Evolutionary conservation across 192 early-diverging fungal genomes (phyloP), one percentile per base, ranked within the genome.

Genomic region (Umbelopsis ramanniana): DNA sequence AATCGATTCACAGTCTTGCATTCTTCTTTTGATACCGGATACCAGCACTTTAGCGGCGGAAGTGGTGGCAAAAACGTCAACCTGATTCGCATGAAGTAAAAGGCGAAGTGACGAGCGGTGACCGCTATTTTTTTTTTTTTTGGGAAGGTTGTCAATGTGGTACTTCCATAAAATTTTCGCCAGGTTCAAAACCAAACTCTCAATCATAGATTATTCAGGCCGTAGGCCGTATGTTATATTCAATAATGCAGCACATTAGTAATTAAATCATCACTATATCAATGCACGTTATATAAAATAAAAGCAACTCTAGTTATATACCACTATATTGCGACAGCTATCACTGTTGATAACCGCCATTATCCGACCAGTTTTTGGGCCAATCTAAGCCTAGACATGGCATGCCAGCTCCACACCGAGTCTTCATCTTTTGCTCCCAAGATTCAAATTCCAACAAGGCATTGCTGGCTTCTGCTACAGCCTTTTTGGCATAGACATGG

Each of bases 341-440:
- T 43, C 40, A 43, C 11, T 43, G 40, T 6, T 43, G 40, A n/a
- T 35, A 63, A 2, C 57, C 57, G 29, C 33, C 33, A 14, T 26
- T 63, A 7, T 63, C 57, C 0, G 85, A 11, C 37, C 66, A 46
- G 50, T 80, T 67, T 81, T 77, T 82, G 19, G 57, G 23, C 76
- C 78, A 70, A 76, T 57, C 48, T 71, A 87, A 74, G 79, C 75
- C 76, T 52, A 60, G 21, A 6, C 46, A 72, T 6, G 40, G 67
- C 19, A 63, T 22, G 4, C 46, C 23, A 33, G 29, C 40, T 15
- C 17, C 21, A n/a, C 35, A n/a, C 37, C 45, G 17, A 4, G 43
- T 45, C 11, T 43, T 43, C 2, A 14, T 19, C 7, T 54, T 57
- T 15, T 26, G 23, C 15, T 35, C 38, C 63, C 57, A 60, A 22